Conservation (phyloP, 495 filamentous ascomycete species). For the Talaromyces liani region DNA sequence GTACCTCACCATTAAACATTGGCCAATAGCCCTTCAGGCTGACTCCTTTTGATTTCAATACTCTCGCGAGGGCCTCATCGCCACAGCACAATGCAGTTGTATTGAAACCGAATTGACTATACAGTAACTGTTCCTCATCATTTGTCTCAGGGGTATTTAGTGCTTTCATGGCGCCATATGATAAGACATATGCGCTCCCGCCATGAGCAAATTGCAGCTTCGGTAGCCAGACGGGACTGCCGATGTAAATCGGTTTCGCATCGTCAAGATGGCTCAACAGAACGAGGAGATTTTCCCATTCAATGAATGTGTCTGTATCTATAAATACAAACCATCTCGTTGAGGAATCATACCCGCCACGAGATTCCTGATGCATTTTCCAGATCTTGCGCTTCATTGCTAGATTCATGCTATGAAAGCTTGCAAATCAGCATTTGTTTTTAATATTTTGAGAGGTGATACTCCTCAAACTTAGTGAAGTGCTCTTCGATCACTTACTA, state of each 20-base stretch:
- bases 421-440: not conserved
- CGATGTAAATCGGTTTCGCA: slow-evolving; percentile 40
- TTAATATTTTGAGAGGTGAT: not conserved
- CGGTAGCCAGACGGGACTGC: slow-evolving; percentile 36
- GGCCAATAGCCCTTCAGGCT: slow-evolving; percentile 36
- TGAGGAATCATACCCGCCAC: not conserved
- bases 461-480: not conserved
- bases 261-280: slow-evolving; percentile 42
- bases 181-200: slow-evolving; percentile 44
- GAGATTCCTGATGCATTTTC: slow-evolving; percentile 34
- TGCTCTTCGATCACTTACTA: slow-evolving; percentile 47
- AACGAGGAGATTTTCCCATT: slow-evolving; percentile 50
- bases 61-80: slow-evolving; percentile 38
- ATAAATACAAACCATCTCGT: slow-evolving; percentile 53
- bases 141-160: slow-evolving; percentile 16
- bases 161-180: slow-evolving; percentile 31
- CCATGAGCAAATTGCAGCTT: slow-evolving; percentile 42
- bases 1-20: slow-evolving; percentile 43
- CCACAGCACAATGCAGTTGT: slow-evolving; percentile 28
- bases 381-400: slow-evolving; percentile 33
- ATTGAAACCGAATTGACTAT: slow-evolving; percentile 16
- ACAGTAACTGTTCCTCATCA: slow-evolving; percentile 23
- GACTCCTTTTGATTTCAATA: slow-evolving; percentile 32
- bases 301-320: slow-evolving; percentile 52
- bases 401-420: not conserved